Evolutionary conservation across 768 basidiomycete genomes (phyloP).

Genomic region (Lactifluus rugatus): DNA sequence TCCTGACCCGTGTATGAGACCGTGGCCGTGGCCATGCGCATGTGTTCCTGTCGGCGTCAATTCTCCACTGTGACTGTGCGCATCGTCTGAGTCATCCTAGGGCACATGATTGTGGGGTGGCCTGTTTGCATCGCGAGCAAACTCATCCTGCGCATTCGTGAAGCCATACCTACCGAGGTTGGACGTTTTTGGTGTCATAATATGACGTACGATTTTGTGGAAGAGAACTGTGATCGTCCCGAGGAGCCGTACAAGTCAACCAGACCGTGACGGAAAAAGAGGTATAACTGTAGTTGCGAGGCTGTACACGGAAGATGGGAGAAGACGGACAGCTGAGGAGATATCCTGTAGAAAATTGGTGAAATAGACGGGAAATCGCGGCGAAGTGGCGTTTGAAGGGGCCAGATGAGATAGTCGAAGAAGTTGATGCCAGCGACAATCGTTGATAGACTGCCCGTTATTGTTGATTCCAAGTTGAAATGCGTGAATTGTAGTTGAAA

Average conservation of each 20-base stretch:
- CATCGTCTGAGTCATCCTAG: conserved; percentile 30
- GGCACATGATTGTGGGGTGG: conserved; percentile 43
- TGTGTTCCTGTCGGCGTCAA: conserved; percentile 13
- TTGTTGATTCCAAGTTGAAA: conserved; percentile 77
- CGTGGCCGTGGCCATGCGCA: conserved; percentile 34
- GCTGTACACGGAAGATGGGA: conserved; percentile 60
- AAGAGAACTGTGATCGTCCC: conserved; percentile 90
- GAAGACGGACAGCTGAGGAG: conserved; percentile 46
- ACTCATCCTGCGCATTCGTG: conserved; percentile 86
- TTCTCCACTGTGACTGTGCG: conserved; percentile 41
- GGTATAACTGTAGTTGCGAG: conserved; percentile 72
- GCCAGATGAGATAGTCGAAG: conserved; percentile 71
- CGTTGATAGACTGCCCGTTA: conserved; percentile 86
- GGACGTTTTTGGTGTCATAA: conserved; percentile 92
- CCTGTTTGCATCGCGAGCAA: conserved; percentile 68
- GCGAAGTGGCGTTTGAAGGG: conserved; percentile 48
- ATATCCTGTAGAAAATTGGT: conserved; percentile 38
- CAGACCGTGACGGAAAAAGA: conserved; percentile 75
- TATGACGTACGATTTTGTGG: conserved; percentile 88
- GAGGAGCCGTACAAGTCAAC: conserved; percentile 86
- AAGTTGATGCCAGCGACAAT: conserved; percentile 71
- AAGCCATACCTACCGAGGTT: conserved; percentile 94
- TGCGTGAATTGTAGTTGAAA: conserved; percentile 3
- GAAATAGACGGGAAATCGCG: neutral
- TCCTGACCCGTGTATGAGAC: conserved; percentile 30